A percentile compares a stretch with the other conserved stretches of the same genome.
These are phyloP conservation scores for Talaromyces sp. DNA, from an alignment of 2,329 filamentous ascomycete genomes.

Conservation along the genomic window DNA sequence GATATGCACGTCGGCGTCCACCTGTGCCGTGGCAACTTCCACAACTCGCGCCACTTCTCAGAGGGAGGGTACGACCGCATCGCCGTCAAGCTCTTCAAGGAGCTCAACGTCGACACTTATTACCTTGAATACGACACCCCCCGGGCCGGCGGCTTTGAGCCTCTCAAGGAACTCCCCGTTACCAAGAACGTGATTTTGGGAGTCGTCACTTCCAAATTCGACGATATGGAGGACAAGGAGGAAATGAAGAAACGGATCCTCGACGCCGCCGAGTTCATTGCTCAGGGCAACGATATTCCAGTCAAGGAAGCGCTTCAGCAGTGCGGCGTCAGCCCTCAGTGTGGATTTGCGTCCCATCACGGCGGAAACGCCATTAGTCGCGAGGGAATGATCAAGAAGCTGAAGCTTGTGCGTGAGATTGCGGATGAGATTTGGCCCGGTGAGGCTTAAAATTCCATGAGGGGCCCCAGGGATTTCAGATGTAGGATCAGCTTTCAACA, in stretches of 20 bases:
- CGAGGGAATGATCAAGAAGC: conserved; percentile 70
- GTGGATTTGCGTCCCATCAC: conserved; percentile 70
- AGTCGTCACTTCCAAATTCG: conserved; percentile 61
- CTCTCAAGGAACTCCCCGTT: conserved; percentile 57
- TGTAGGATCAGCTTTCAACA: conserved; percentile 4
- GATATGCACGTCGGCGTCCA: conserved; percentile 77
- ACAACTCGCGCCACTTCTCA: conserved; percentile 62
- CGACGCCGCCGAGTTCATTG: conserved; percentile 64
- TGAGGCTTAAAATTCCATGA: conserved; percentile 38
- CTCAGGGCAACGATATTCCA: conserved; percentile 61
- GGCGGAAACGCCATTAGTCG: conserved; percentile 66
- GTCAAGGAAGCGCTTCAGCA: conserved; percentile 65
- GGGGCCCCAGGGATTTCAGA: not conserved
- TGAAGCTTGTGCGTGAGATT: conserved; percentile 66
- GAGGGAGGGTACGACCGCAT: conserved; percentile 66
- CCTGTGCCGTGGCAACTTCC: conserved; percentile 65
- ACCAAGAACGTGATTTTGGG: conserved; percentile 63
- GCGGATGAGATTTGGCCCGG: conserved; percentile 69
- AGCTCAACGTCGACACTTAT: conserved; percentile 62
- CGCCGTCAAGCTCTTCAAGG: conserved; percentile 61
- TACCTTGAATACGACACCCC: conserved; percentile 68
- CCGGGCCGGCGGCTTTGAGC: conserved; percentile 63
- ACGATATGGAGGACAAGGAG: conserved; percentile 60
- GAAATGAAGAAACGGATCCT: conserved; percentile 59
- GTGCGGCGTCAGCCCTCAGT: conserved; percentile 66